Evolutionary conservation across 352 stramenopile genomes (phyloP).

Genomic region (Phytophthora palmivora): DNA sequence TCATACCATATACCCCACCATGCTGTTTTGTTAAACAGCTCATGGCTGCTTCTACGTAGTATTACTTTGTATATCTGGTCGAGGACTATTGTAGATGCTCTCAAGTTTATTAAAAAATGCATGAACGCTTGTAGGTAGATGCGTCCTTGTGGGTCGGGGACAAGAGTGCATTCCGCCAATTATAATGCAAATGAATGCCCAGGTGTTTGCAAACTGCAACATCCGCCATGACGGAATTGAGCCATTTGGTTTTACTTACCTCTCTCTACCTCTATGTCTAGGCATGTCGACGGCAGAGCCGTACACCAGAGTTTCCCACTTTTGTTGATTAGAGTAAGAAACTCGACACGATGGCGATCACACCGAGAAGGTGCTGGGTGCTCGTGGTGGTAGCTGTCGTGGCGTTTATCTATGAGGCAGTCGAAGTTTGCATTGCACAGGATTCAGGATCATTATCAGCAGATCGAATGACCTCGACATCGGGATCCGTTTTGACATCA

Average conservation of each 20-base stretch:
- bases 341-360: slow-evolving; percentile 29
- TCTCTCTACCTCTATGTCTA: slow-evolving; percentile 27
- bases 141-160: slow-evolving; percentile 35
- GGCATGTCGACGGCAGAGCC: slow-evolving; percentile 25
- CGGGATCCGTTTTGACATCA: slow-evolving; percentile 8
- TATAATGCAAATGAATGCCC: slow-evolving; percentile 6
- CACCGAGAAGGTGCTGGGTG: slow-evolving; percentile 24
- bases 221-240: slow-evolving; percentile 26
- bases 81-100: slow-evolving; percentile 2
- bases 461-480: slow-evolving; percentile 12
- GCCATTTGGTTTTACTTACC: slow-evolving; percentile 28
- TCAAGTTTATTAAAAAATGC: too few species aligned
- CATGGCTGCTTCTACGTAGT: too few species aligned
- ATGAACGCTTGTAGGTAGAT: slow-evolving; percentile 17
- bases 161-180: slow-evolving; percentile 7
- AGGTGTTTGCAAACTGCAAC: slow-evolving; percentile 6
- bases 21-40: too few species aligned
- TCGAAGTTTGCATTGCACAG: slow-evolving; percentile 18
- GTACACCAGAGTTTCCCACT: not conserved
- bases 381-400: slow-evolving; percentile 19
- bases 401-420: slow-evolving; percentile 19
- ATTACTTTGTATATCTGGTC: too few species aligned
- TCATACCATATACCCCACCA: too few species aligned
- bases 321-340: slow-evolving; percentile 19
- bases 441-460: slow-evolving; percentile 4